Percentiles rank a stretch among this genome's conserved stretches.
Evolutionary conservation across 139 green algal species (phyloP).

Genomic region (Klebsormidium nitens): DNA sequence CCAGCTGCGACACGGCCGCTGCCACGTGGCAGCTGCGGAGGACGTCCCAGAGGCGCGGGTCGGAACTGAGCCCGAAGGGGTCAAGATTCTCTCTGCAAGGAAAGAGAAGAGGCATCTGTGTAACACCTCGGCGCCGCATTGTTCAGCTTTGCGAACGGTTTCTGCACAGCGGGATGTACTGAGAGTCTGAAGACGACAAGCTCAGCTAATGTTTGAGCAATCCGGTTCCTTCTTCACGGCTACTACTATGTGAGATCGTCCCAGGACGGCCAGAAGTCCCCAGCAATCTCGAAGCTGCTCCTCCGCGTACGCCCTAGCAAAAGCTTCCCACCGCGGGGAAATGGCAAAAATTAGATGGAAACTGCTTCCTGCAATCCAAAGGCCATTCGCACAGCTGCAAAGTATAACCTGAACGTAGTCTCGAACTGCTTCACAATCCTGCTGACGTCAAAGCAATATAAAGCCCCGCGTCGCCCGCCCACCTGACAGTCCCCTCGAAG

Average conservation of each 20-base stretch:
- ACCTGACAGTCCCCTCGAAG: conserved; percentile 79
- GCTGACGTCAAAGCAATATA: too few relatives aligned
- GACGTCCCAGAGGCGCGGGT: conserved; percentile 56
- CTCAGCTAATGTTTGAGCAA: neutral
- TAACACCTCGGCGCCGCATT: neutral
- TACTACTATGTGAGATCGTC: too few relatives aligned
- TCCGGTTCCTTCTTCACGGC: neutral
- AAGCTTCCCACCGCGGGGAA: too few relatives aligned
- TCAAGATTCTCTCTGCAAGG: conserved; percentile 65
- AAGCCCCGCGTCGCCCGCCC: too few relatives aligned
- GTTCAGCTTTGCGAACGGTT: neutral
- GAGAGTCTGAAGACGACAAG: neutral
- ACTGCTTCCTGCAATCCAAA: too few relatives aligned
- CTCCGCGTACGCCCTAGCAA: too few relatives aligned
- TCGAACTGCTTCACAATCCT: too few relatives aligned
- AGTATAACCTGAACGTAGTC: too few relatives aligned
- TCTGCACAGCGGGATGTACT: neutral
- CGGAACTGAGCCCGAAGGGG: conserved; percentile 61
- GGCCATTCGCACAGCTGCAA: too few relatives aligned
- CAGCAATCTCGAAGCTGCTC: too few relatives aligned
- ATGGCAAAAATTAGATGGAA: too few relatives aligned
- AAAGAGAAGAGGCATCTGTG: neutral
- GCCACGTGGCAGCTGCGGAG: conserved; percentile 45
- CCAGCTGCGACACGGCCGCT: conserved; percentile 13
- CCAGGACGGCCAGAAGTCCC: too few relatives aligned